phyloP scores from a whole-genome alignment of 1,139 yeast species.

The Kluyveromyces sp. region DNA sequence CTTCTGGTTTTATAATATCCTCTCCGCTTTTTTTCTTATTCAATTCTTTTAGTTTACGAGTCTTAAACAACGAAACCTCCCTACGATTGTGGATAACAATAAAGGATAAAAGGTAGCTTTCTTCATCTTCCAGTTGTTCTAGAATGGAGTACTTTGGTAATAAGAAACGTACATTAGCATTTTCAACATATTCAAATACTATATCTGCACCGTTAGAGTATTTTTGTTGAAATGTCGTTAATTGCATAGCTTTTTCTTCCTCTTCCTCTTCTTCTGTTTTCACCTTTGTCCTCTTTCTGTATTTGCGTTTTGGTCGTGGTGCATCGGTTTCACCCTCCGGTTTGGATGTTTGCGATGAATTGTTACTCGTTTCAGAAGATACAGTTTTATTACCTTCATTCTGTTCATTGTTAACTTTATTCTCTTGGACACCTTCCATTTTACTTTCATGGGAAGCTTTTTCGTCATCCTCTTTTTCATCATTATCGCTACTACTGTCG shows the following conservation, averaged over 20 bases:
- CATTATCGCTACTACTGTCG: neutral
- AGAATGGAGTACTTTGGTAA: conserved; percentile 71
- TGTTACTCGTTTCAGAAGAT: neutral
- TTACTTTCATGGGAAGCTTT: conserved; percentile 1
- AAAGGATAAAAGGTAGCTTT: conserved; percentile 28
- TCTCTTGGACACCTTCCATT: neutral
- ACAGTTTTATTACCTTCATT: neutral
- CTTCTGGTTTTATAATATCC: conserved; percentile 15
- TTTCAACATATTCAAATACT: conserved; percentile 78
- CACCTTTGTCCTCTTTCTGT: conserved; percentile 12
- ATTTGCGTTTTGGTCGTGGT: conserved; percentile 1
- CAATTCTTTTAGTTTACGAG: conserved; percentile 18
- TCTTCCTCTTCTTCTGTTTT: conserved; percentile 18
- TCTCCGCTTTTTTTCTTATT: conserved; percentile 10
- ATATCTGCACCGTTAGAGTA: conserved; percentile 63
- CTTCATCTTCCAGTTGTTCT: conserved; percentile 41
- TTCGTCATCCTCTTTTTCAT: conserved; percentile 4
- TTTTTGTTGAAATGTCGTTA: conserved; percentile 70
- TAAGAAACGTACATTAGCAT: conserved; percentile 62
- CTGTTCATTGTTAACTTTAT: neutral
- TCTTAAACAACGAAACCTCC: conserved; percentile 21
- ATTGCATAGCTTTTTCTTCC: conserved; percentile 36
- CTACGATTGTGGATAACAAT: conserved; percentile 25
- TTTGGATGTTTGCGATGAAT: neutral
- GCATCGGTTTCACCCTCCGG: neutral